Conservation (phyloP, 2,329 filamentous ascomycete genomes). For the Rutstroemia sydowiana region DNA sequence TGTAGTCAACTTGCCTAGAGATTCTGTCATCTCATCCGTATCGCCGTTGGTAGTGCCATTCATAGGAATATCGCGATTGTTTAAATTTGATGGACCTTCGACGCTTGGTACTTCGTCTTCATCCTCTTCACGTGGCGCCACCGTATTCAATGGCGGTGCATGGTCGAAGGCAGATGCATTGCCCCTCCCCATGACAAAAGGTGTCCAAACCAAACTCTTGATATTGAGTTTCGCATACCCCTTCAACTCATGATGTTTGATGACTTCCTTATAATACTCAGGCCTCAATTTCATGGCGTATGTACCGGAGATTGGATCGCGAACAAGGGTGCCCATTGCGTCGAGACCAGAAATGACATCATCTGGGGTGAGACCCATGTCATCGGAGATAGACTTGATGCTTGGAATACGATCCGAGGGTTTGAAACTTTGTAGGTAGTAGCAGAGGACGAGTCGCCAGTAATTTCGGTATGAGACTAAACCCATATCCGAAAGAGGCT, state of each 20-base stretch:
- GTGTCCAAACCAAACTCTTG: conserved; percentile 82
- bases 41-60: conserved; percentile 19
- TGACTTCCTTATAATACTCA: conserved; percentile 78
- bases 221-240: conserved; percentile 79
- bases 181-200: conserved; percentile 89
- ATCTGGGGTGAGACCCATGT: conserved; percentile 91
- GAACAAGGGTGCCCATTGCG: conserved; percentile 78
- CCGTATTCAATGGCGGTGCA: conserved; percentile 71
- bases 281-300: conserved; percentile 88
- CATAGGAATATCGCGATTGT: conserved; percentile 21
- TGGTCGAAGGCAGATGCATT: conserved; percentile 78
- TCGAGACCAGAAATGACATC: conserved; percentile 93
- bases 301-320: conserved; percentile 78
- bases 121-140: conserved; percentile 78
- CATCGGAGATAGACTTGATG: conserved; percentile 67
- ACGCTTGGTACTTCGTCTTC: conserved; percentile 29
- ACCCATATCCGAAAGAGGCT: conserved; percentile 96
- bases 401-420: conserved; percentile 45
- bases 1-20: conserved; percentile 26
- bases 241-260: conserved; percentile 82
- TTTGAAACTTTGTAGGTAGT: conserved; percentile 64
- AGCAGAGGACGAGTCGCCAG: conserved; percentile 84
- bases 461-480: conserved; percentile 96
- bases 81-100: conserved; percentile 14
- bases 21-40: conserved; percentile 21